Conservation (phyloP, 2,329 filamentous ascomycete species). For the Chrysoporthe deuterocubensis region DNA sequence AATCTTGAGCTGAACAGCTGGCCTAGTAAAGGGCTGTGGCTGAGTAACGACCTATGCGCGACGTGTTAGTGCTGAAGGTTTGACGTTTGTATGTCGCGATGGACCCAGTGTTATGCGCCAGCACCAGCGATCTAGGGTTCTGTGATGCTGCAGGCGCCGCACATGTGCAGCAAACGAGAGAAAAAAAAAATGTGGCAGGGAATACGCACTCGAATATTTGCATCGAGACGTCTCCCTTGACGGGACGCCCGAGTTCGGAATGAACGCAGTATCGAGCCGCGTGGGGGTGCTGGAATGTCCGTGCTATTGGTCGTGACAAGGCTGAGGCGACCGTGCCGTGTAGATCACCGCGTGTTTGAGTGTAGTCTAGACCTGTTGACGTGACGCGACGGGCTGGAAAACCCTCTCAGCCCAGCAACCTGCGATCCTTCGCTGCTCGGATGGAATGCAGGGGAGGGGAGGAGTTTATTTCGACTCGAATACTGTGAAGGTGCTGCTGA, state of each 20-base stretch:
- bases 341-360: not conserved
- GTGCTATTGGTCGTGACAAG: not conserved
- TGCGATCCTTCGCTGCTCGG: not conserved
- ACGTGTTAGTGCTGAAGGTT: conserved; percentile 14
- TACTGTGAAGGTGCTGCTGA: not conserved
- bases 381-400: conserved; percentile 6
- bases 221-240: conserved; percentile 16
- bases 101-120: not conserved
- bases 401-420: not conserved
- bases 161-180: not conserved
- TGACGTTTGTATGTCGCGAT: not conserved
- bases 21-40: conserved; percentile 23
- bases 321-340: not conserved
- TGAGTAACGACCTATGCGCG: conserved; percentile 20
- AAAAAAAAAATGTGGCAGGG: not conserved
- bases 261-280: not conserved
- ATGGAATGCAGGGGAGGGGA: not conserved
- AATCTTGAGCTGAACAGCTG: conserved; percentile 24
- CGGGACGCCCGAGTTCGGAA: not conserved
- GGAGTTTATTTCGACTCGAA: not conserved
- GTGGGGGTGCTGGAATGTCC: not conserved
- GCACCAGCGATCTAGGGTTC: not conserved
- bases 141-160: not conserved
- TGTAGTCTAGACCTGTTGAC: conserved; percentile 5
- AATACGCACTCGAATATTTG: conserved; percentile 24